A percentile compares a stretch with the other conserved stretches of the same genome.
phyloP scores from a whole-genome alignment of 164 flowering plant species.

The Stephania cephalantha region DNA sequence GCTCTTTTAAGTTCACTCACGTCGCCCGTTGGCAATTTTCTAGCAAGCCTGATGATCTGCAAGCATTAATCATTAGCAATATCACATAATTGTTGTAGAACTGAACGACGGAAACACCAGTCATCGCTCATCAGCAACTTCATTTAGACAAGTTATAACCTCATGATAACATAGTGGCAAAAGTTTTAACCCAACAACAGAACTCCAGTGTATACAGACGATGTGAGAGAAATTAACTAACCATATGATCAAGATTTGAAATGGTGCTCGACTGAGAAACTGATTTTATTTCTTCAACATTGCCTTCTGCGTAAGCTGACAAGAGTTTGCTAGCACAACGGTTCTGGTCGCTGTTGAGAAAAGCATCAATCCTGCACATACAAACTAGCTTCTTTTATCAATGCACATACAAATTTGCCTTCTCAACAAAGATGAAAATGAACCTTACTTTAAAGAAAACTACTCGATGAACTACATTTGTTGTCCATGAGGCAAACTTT shows the following conservation, averaged over 20 bases:
- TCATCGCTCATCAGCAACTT: not conserved
- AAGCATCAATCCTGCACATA: slow-evolving; percentile 65
- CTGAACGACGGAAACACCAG: not conserved
- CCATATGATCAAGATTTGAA: slow-evolving; percentile 76
- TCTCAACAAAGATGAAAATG: not conserved
- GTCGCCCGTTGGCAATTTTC: slow-evolving; percentile 89
- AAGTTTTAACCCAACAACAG: not conserved
- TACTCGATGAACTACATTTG: not conserved
- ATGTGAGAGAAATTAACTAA: slow-evolving; percentile 20
- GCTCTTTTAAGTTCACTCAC: slow-evolving; percentile 38
- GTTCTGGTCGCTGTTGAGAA: slow-evolving; percentile 71
- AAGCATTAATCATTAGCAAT: slow-evolving; percentile 3
- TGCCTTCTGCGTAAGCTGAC: slow-evolving; percentile 78
- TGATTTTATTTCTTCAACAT: slow-evolving; percentile 80
- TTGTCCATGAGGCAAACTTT: not conserved
- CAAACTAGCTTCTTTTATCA: not conserved
- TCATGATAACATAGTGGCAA: not conserved
- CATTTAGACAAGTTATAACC: not conserved
- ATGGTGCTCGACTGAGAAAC: slow-evolving; percentile 67
- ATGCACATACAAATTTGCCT: not conserved
- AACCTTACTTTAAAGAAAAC: not conserved
- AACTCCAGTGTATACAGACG: not conserved
- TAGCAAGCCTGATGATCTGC: slow-evolving; percentile 85
- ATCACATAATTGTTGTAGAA: not conserved
- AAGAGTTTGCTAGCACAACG: slow-evolving; percentile 75